Base-by-base conservation (phyloP, 1,139 yeast species). In the Meyerozyma sp. region DNA sequence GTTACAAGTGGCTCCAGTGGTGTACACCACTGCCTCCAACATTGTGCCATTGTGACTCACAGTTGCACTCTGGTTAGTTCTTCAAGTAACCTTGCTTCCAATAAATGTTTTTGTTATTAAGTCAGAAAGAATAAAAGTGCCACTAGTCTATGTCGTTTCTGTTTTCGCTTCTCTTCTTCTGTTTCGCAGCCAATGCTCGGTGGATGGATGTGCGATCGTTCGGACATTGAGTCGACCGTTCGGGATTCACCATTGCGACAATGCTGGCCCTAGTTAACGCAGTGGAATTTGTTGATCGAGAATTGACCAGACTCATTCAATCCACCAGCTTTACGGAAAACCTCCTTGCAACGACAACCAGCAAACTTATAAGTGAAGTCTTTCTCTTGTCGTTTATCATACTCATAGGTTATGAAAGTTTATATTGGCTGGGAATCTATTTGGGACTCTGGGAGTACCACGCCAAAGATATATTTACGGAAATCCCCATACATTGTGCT, bases 401-500 rank as follows among this genome's bases (percentile, higher is more conserved):
- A 1, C 57, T 79, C 9, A 40, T 68, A 9, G 50, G 65, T 35
- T 79, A 78, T 53, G 82, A 79, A 50, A 48, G 61, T 3, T 51
- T 75, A 8, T 68, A 77, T 48, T 68, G 77, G 70, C 52, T 65
- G 16, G 83, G 83, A 3, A 73, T 78, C n/a, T 61, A 66, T 44
- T 54, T 75, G 7, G 65, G 65, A 1, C 47, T 73, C n/a, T 79
- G 84, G 83, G 75, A 75, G 36, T 73, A 73, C 49, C 86, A 84
- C 45, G 85, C 83, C 8, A 76, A 79, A 52, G 86, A 82, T 46
- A 77, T 81, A 18, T 84, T 84, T 57, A 71, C 74, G 10, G 87
- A 84, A 43, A 76, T 81, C 32, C 93, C 93, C 0, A 80, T 83
- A 7, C 91, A 84, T 58, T 85, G 90, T 63, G 90, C 93, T 1